phyloP scores from a whole-genome alignment of 1,139 yeast species.

The Candida tropicalis region DNA sequence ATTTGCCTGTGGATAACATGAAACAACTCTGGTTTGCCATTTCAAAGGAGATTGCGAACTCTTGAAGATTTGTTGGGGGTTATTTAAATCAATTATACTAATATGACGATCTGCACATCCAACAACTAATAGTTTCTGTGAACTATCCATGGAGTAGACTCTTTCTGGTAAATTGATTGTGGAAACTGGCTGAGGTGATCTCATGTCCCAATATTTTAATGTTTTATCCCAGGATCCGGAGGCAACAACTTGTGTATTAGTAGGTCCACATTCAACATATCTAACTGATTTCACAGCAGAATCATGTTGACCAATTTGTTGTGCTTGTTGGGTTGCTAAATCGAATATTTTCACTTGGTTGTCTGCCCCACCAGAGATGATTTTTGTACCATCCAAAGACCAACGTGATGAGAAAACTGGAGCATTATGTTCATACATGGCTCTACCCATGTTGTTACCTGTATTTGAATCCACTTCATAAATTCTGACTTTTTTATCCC shows the following conservation, averaged over 20 bases:
- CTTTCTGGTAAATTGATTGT: conserved; percentile 86
- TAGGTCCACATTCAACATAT: conserved; percentile 80
- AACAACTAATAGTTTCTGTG: conserved; percentile 80
- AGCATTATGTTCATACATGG: conserved; percentile 85
- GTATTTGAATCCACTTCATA: conserved; percentile 78
- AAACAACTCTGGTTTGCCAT: conserved; percentile 82
- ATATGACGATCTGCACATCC: conserved; percentile 93
- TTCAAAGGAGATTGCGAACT: conserved; percentile 79
- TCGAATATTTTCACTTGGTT: conserved; percentile 86
- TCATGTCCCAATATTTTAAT: conserved; percentile 88
- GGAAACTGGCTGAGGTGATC: conserved; percentile 82
- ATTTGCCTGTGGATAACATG: conserved; percentile 87
- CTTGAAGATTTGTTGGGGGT: conserved; percentile 84
- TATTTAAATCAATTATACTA: conserved; percentile 72
- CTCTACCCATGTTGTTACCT: conserved; percentile 80
- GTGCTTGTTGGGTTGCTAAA: conserved; percentile 76
- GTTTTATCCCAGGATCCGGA: conserved; percentile 98
- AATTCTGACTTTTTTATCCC: conserved; percentile 95
- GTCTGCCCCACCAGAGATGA: conserved; percentile 92
- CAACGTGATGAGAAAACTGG: conserved; percentile 86
- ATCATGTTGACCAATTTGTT: conserved; percentile 86
- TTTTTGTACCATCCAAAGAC: conserved; percentile 84
- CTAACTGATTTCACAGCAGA: conserved; percentile 77
- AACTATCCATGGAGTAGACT: conserved; percentile 86
- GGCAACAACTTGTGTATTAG: conserved; percentile 80